Percentiles rank a stretch among this genome's conserved stretches.
phyloP scores from a whole-genome alignment of 495 filamentous ascomycete species.

The Chaetomium tenue region DNA sequence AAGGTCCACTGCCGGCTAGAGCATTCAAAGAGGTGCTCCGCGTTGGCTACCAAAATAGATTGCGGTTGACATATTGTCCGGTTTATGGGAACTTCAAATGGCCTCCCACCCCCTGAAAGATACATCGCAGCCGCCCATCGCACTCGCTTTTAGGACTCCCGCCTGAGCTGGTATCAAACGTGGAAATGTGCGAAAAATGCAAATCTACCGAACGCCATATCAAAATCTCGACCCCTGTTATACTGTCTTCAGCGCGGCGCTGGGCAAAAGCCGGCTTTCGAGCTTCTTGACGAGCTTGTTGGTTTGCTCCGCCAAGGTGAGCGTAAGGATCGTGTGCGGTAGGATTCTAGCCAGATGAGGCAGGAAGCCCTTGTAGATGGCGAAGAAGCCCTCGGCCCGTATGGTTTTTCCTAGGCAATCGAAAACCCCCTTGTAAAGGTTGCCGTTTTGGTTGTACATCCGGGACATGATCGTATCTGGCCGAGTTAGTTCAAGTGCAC shows the following conservation, averaged over 20 bases:
- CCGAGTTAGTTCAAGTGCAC: slow-evolving; percentile 45
- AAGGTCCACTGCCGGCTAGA: slow-evolving; percentile 45
- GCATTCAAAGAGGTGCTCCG: not conserved
- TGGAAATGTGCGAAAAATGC: slow-evolving; percentile 7
- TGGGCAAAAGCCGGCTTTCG: slow-evolving; percentile 62
- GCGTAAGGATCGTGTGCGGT: slow-evolving; percentile 89
- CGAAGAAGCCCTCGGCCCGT: slow-evolving; percentile 82
- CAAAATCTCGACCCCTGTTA: slow-evolving; percentile 11
- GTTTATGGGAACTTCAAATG: not conserved
- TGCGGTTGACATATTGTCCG: not conserved
- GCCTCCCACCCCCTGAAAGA: not conserved
- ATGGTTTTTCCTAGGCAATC: slow-evolving; percentile 92
- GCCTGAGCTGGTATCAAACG: slow-evolving; percentile 22
- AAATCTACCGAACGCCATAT: slow-evolving; percentile 16
- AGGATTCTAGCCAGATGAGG: slow-evolving; percentile 92
- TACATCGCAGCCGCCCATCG: not conserved
- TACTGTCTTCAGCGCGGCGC: slow-evolving; percentile 32
- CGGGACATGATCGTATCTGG: slow-evolving; percentile 96
- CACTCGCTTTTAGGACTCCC: slow-evolving; percentile 1
- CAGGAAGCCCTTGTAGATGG: slow-evolving; percentile 97
- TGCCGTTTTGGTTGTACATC: slow-evolving; percentile 98
- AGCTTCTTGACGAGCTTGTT: slow-evolving; percentile 82
- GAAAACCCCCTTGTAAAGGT: slow-evolving; percentile 86
- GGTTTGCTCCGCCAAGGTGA: slow-evolving; percentile 94
- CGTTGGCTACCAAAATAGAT: not conserved